Percentiles rank a stretch among this genome's conserved stretches.
Conservation (phyloP, 1,284 basidiomycete species). For the Cryptococcus amylolentus region DNA sequence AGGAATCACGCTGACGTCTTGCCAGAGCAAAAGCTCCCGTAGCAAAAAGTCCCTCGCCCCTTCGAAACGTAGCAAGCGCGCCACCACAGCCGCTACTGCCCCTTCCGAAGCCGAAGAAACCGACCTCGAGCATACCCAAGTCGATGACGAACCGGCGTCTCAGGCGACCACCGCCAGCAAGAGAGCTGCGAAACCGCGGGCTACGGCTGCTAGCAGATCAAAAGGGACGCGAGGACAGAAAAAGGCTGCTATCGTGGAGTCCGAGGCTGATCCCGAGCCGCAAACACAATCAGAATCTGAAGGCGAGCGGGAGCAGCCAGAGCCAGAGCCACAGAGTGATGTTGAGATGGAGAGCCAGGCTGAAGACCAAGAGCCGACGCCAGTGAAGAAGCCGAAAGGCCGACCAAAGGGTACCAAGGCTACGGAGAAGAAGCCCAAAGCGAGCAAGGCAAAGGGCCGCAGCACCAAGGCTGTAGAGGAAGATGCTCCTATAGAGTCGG, state of each 20-base stretch:
- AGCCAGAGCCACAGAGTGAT: neutral
- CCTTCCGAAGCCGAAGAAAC: conserved; percentile 10
- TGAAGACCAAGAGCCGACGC: neutral
- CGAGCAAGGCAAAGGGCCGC: neutral
- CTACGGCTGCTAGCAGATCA: conserved; percentile 10
- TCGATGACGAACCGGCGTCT: neutral
- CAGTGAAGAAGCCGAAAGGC: conserved; percentile 2
- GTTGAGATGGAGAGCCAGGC: neutral
- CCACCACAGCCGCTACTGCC: conserved; percentile 8
- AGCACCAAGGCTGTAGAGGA: neutral
- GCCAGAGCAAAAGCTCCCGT: conserved; percentile 11
- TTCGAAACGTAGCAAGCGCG: conserved; percentile 16
- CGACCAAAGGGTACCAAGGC: neutral
- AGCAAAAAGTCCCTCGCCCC: conserved; percentile 8
- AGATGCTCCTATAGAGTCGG: neutral
- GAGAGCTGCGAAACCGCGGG: conserved; percentile 13
- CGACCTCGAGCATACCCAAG: neutral
- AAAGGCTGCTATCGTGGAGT: conserved; percentile 13
- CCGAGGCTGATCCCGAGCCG: conserved; percentile 1
- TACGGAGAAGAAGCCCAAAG: neutral
- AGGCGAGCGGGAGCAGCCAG: neutral
- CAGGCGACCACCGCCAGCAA: conserved; percentile 7
- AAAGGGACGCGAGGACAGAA: conserved; percentile 14
- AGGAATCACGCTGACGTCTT: neutral
- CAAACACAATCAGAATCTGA: conserved; percentile 1